Evolutionary conservation across 371 early-diverging fungal species (phyloP).

Genomic region (Mucor sp.): DNA sequence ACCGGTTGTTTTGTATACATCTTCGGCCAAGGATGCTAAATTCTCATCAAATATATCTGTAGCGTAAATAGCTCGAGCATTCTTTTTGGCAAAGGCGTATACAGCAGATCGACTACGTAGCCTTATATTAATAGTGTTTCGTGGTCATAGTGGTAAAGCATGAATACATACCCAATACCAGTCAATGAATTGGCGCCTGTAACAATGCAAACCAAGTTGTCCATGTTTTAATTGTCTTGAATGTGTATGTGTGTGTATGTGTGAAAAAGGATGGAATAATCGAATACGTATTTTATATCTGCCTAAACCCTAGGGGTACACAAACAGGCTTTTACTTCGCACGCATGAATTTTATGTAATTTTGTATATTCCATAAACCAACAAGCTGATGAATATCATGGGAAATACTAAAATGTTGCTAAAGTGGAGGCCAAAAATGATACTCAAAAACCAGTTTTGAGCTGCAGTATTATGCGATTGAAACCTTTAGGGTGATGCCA

Average conservation of each 20-base stretch:
- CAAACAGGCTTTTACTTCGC: not conserved
- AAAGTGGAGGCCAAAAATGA: too few species aligned
- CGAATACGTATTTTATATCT: not conserved
- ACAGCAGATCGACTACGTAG: conserved; percentile 41
- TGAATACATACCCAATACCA: conserved; percentile 50
- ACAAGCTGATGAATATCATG: not conserved
- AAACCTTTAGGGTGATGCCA: too few species aligned
- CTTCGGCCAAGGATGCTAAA: conserved; percentile 38
- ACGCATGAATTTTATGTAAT: conserved; percentile 4
- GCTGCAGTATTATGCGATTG: too few species aligned
- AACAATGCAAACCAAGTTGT: conserved; percentile 42
- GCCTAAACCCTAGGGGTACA: not conserved
- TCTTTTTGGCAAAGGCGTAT: conserved; percentile 41
- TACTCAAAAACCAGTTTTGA: too few species aligned
- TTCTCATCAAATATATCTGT: conserved; percentile 39
- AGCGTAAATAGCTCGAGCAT: conserved; percentile 45
- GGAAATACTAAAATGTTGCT: not conserved
- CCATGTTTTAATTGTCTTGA: too few species aligned
- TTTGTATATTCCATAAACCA: not conserved
- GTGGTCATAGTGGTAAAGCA: not conserved
- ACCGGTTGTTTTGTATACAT: conserved; percentile 34
- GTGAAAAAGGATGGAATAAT: not conserved
- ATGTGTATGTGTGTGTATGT: not conserved
- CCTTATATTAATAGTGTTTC: not conserved
- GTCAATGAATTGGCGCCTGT: conserved; percentile 51